Base-by-base conservation (phyloP, 495 filamentous ascomycete species). In the Sordaria brevicollis region DNA sequence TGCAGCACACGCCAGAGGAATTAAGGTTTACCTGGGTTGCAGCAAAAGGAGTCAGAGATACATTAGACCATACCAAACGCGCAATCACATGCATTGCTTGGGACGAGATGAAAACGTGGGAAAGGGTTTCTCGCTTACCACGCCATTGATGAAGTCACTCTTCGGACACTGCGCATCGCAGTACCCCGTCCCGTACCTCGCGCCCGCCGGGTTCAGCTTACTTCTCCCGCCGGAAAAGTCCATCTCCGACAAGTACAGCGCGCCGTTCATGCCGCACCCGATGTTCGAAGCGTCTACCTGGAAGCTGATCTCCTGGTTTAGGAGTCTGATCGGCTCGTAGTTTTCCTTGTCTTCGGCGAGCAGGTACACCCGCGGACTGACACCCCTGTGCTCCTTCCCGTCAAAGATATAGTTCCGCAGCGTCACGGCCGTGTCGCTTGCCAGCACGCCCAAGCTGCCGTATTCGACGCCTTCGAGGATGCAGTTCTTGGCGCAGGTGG, bases 191-290 rank as follows among this genome's bases (percentile, higher is more conserved):
- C 89, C 89, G 77, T 90, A 91, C 15, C 81, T 76, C 13, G 89
- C 87, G 35, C 89, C 89, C 4, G 86, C 88, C 33, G 85, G 81
- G 78, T 90, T 91, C 36, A 86, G 75, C 15, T 79, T 75, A 74
- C 79, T 83, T 70, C 84, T 77, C 33, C 88, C 86, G 65, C 89
- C 88, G 35, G 85, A 81, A 3, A 73, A 71, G 33, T 81, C 73
- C 88, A 92, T 91, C 76, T 89, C 86, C 33, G 85, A 84, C 36
- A 91, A 81, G 76, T 90, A 91, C 13, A 92, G 80, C 3, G 89
- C 89, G 65, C 86, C 88, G 78, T 91, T 92, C 81, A 89, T 83
- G 4, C 89, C 89, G 74, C 89, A 92, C 3, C 82, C 83, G 1
- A 91, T 80, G 8, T 83, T 80, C 31, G 85, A 87, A 4, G 86